Evolutionary conservation across 2,329 filamentous ascomycete genomes (phyloP).

Genomic region (Fusarium domesticum): DNA sequence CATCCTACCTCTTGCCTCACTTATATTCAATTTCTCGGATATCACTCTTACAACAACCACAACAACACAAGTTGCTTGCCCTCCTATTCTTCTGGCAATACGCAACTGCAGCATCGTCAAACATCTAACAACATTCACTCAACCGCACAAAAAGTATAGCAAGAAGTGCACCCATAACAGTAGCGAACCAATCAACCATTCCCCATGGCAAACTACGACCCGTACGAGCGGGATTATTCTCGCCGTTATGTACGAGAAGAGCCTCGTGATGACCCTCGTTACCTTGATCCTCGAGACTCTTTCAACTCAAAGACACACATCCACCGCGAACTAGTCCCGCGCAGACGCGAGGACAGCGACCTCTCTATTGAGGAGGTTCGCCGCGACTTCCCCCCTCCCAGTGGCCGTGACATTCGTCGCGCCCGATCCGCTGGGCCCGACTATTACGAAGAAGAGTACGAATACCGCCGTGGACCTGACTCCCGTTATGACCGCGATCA

Average conservation of each 20-base stretch:
- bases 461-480: conserved; percentile 51
- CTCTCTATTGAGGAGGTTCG: conserved; percentile 77
- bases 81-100: background rate
- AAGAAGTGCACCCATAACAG: background rate
- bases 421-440: conserved; percentile 62
- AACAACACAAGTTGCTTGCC: background rate
- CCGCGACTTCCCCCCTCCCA: conserved; percentile 78
- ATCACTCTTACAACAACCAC: background rate
- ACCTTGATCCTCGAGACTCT: conserved; percentile 51
- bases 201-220: conserved; percentile 50
- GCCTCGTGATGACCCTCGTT: conserved; percentile 51
- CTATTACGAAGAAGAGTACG: conserved; percentile 54
- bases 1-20: background rate
- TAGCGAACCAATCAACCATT: conserved; percentile 6
- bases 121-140: background rate
- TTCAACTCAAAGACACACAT: conserved; percentile 44
- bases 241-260: conserved; percentile 55
- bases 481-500: conserved; percentile 39
- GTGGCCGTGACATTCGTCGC: conserved; percentile 51
- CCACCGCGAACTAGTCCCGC: conserved; percentile 54
- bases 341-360: conserved; percentile 68
- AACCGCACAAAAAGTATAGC: background rate
- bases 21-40: conserved; percentile 9
- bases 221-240: conserved; percentile 51
- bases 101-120: background rate